Evolutionary conservation across 176 grass and related monocot species (phyloP).

Genomic region (Alloteropsis semialata): DNA sequence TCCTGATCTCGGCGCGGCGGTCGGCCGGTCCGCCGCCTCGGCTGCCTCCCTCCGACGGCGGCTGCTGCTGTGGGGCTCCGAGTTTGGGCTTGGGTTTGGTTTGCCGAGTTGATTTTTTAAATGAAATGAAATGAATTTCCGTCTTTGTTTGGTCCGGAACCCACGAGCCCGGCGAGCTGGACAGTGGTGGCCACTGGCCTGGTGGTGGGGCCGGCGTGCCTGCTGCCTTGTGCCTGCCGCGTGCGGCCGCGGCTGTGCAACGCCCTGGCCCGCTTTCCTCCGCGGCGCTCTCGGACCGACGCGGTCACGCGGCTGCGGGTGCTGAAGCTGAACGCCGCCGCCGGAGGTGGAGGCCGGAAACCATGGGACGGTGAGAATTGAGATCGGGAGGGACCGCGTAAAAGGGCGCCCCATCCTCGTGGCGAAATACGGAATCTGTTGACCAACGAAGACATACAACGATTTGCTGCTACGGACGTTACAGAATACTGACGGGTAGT

Average conservation of each 20-base stretch:
- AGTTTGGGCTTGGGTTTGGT: not conserved
- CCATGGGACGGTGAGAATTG: not conserved
- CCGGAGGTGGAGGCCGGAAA: not conserved
- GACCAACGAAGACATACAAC: not conserved
- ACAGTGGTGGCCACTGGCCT: not conserved
- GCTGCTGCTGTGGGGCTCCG: not conserved
- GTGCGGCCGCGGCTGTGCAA: not conserved
- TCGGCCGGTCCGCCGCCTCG: not conserved
- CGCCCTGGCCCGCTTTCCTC: not conserved
- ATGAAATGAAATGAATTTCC: not conserved
- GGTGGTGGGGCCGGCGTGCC: not conserved
- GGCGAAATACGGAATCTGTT: no score
- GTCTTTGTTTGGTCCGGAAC: constrained; percentile 10
- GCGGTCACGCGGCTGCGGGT: not conserved
- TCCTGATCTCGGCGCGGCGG: not conserved
- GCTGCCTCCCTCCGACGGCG: not conserved
- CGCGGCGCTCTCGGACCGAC: not conserved
- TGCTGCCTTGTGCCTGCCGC: not conserved
- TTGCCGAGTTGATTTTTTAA: not conserved
- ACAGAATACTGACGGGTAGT: no score
- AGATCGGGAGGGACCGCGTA: no score
- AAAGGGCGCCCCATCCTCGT: no score
- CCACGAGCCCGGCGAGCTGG: not conserved
- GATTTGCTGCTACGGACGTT: not conserved
- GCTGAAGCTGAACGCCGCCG: no score